These are phyloP conservation scores for Fusarium mangiferae DNA, from an alignment of 2,329 filamentous ascomycete species.

Conservation along the genomic window DNA sequence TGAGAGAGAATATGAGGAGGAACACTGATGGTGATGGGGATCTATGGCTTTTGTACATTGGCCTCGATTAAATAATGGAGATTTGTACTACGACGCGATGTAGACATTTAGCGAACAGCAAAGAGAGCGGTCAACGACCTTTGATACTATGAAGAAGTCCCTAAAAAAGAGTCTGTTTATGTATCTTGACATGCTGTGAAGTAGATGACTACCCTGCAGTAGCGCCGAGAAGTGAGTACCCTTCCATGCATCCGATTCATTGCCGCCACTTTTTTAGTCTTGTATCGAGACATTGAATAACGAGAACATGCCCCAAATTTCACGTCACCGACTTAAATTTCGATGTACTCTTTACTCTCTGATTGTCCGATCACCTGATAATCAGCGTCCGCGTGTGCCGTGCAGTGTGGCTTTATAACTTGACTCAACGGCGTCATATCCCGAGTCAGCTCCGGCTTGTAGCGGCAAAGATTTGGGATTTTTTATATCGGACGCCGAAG, in stretches of 20 bases:
- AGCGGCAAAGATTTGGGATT: constrained; percentile 40
- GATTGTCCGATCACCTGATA: constrained; percentile 30
- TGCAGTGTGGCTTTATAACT: constrained; percentile 1
- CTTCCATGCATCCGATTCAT: not conserved
- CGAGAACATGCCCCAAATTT: not conserved
- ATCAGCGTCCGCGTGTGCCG: not conserved
- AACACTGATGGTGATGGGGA: constrained; percentile 4
- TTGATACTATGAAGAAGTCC: not conserved
- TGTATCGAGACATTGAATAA: constrained; percentile 13
- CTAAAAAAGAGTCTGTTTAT: not conserved
- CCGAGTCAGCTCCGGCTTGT: constrained; percentile 44
- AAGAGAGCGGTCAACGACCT: constrained; percentile 22
- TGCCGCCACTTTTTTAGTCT: constrained; percentile 30
- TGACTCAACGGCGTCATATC: constrained; percentile 8
- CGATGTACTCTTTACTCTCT: not conserved
- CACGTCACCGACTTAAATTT: not conserved
- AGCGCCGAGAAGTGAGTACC: constrained; percentile 1
- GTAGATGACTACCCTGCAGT: constrained; percentile 11
- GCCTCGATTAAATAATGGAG: constrained; percentile 19
- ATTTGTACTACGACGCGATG: constrained; percentile 8
- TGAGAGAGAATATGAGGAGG: constrained; percentile 10
- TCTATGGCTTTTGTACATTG: not conserved
- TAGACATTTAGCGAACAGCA: constrained; percentile 20
- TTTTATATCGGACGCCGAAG: constrained; percentile 18
- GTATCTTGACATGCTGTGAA: not conserved